Evolutionary conservation across 805 yeast species (phyloP), one percentile per base, ranked within the genome.

Genomic region (Starmerella roubikii): DNA sequence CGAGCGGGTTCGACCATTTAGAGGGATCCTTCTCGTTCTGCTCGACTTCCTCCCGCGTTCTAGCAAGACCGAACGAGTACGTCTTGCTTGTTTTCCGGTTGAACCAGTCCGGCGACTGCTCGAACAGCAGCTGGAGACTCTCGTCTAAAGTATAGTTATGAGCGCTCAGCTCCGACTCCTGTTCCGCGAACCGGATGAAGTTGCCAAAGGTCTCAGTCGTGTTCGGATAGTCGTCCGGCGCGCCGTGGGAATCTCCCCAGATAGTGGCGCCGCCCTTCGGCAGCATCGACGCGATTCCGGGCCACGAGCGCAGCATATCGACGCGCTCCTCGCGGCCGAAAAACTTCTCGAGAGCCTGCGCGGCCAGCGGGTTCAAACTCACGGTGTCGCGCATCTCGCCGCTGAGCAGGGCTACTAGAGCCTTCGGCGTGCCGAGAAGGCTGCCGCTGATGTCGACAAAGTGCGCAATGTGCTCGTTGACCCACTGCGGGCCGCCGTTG

Each of bases 351-450:
- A 91, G 68, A 1, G 96, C 98, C 53, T 82, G 84, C 47, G 88
- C 84, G 0, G 97, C 98, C 44, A 88, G 61, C 3, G 91, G 78
- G 57, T 91, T 91, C 56, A 91, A 65, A 54, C 88, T 94, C 23
- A 93, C 93, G 0, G 98, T 91, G 58, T 91, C 98, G 57, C 77
- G 83, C 97, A 91, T 91, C 60, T 91, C 98, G 13, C 98, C 98
- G 13, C 94, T 82, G n/a, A 91, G 59, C 42, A 91, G 64, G 1
- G 95, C 95, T 0, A 93, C 83, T 17, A 85, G 72, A 1, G 94
- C 80, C 56, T 91, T 91, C 2, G 98, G 98, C 0, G 97, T 85
- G 3, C 98, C 98, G 38, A 91, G 63, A 37, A 74, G 60, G n/a
- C 91, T 76, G 0, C 98, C 98, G 12, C 93, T 73, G 42, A 91